Conservation (phyloP, 1,284 basidiomycete genomes). For the Boletus albobrunnescens region DNA sequence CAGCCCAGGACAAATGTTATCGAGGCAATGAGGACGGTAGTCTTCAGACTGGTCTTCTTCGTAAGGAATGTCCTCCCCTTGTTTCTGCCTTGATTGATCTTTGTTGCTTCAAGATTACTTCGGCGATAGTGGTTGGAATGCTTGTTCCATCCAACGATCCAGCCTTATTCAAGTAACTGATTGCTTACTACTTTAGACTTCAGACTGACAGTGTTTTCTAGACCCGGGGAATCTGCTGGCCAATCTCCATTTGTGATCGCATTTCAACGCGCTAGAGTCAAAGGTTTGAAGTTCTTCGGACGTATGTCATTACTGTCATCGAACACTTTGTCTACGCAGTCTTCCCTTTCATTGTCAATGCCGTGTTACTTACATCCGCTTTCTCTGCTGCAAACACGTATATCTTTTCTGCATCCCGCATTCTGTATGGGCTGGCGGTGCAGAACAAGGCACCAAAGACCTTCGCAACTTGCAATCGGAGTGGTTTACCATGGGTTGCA, state of each 20-base stretch:
- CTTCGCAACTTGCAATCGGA: conserved; percentile 57
- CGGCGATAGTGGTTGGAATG: conserved; percentile 76
- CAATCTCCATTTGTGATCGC: conserved; percentile 81
- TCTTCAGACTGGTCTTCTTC: conserved; percentile 81
- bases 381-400: conserved; percentile 83
- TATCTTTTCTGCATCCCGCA: conserved; percentile 78
- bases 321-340: conserved; percentile 30
- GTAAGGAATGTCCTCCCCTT: conserved; percentile 29
- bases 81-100: neutral
- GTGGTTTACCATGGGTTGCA: conserved; percentile 23
- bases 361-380: conserved; percentile 63
- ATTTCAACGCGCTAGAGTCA: conserved; percentile 72
- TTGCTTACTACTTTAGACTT: conserved; percentile 5
- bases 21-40: conserved; percentile 76
- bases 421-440: conserved; percentile 77
- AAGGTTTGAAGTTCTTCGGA: conserved; percentile 32
- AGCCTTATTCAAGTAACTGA: conserved; percentile 46
- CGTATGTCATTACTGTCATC: neutral
- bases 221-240: conserved; percentile 56
- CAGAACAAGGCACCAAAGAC: conserved; percentile 68
- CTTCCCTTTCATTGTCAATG: conserved; percentile 70
- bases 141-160: conserved; percentile 72
- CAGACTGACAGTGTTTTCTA: conserved; percentile 6
- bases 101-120: conserved; percentile 45
- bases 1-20: conserved; percentile 77